These are phyloP conservation scores for Lyophyllum shimeji DNA, from an alignment of 768 basidiomycete genomes.

Conservation along the genomic window DNA sequence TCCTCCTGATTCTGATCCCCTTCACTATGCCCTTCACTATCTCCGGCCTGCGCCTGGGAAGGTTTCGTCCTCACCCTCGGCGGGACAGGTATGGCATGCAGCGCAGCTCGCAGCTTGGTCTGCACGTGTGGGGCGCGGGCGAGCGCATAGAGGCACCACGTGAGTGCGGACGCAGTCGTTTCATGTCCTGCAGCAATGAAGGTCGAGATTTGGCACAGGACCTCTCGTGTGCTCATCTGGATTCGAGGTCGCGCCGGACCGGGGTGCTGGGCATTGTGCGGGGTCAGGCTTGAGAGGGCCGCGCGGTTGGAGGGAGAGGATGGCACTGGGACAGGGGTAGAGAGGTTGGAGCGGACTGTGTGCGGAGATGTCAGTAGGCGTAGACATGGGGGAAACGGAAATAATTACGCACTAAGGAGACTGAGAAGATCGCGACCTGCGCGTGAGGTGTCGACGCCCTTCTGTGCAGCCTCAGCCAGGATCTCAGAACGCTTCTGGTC, in stretches of 20 bases:
- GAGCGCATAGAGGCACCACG: slow-evolving; percentile 65
- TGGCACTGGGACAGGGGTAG: slow-evolving; percentile 30
- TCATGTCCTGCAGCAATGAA: slow-evolving; percentile 69
- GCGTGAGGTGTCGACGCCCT: slow-evolving; percentile 24
- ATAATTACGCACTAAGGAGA: slow-evolving; percentile 41
- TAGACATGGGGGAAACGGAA: not conserved
- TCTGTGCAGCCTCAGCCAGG: slow-evolving; percentile 23
- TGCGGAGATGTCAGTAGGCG: slow-evolving; percentile 1
- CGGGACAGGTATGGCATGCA: slow-evolving; percentile 22
- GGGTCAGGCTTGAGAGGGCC: too few relatives aligned
- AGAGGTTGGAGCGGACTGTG: slow-evolving; percentile 60
- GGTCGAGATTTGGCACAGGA: slow-evolving; percentile 61
- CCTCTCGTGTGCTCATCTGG: slow-evolving; percentile 56
- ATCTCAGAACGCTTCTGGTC: slow-evolving; percentile 45
- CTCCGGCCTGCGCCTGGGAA: not conserved
- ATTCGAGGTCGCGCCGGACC: slow-evolving; percentile 20
- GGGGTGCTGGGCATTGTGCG: not conserved
- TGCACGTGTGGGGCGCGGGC: slow-evolving; percentile 43
- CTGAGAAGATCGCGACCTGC: slow-evolving; percentile 56
- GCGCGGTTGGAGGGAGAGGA: slow-evolving; percentile 20
- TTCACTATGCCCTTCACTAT: too few relatives aligned
- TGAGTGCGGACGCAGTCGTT: slow-evolving; percentile 54
- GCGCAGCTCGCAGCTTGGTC: slow-evolving; percentile 42
- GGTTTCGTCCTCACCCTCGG: not conserved
- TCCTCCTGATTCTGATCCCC: slow-evolving; percentile 13